These are phyloP conservation scores for Cucurbita ficifolia DNA, from an alignment of 306 rosid genomes.

Conservation along the genomic window DNA sequence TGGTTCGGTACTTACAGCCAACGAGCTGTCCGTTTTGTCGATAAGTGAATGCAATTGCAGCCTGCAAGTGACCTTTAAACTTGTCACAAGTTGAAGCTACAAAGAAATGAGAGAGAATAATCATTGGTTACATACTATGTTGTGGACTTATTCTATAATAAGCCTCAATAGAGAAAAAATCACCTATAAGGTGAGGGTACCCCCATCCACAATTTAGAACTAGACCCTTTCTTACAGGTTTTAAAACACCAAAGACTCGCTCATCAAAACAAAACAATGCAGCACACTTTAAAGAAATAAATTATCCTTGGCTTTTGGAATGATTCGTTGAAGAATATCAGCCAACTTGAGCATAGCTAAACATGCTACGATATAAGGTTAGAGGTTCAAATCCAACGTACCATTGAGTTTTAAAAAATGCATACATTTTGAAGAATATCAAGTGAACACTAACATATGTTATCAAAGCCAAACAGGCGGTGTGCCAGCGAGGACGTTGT, in stretches of 20 bases:
- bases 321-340: neutral
- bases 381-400: neutral
- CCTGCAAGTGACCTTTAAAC: constrained; percentile 27
- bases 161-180: neutral
- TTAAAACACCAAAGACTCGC: neutral
- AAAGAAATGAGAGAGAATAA: neutral
- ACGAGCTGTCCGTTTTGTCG: constrained; percentile 49
- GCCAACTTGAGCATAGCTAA: too few relatives aligned
- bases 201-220: neutral
- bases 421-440: neutral
- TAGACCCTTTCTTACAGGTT: neutral
- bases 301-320: neutral
- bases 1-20: constrained; percentile 76
- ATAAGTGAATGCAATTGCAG: constrained; percentile 67
- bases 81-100: constrained; percentile 3
- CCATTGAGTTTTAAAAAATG: neutral
- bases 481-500: too few relatives aligned
- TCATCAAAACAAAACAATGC: too few relatives aligned
- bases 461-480: too few relatives aligned
- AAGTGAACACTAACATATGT: neutral
- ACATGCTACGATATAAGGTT: too few relatives aligned
- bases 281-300: neutral
- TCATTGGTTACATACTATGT: neutral
- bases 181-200: neutral
- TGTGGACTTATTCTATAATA: neutral